Evolutionary conservation across 805 yeast species (phyloP), one percentile per base, ranked within the genome.

Genomic region (Candida xiaguanensis): DNA sequence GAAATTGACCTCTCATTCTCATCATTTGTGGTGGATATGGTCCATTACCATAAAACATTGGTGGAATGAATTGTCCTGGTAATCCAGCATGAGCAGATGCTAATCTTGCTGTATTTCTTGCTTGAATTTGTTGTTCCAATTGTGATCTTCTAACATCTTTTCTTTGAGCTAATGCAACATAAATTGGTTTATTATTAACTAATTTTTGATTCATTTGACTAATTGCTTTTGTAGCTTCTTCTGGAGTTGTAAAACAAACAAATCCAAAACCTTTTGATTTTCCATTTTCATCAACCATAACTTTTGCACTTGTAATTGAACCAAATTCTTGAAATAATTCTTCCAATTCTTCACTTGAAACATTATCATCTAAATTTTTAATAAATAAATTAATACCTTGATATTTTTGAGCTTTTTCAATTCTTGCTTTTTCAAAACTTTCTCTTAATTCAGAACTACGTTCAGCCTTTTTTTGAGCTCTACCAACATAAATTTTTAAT

Each of bases 381-480:
- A 93, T 76, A 71, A 89, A 93, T 65, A 93, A 78, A 80, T 93
- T 93, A 55, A 90, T 95, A 67, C 97, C 98, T 75, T 90, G 97
- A 78, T 85, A 89, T 74, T 91, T 90, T 61, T 83, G 80, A 63
- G 87, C 72, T 69, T 87, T 87, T 75, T 93, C 98, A 65, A 85
- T 77, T 66, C 95, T 82, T 54, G 85, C 82, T 53, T 85, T 79
- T 72, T 93, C 98, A 74, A 87, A 83, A 74, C 88, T 95, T 72
- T 83, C 84, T 77, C 85, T 88, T 69, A 93, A 85, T 72, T 89
- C 95, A 74, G 88, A 95, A 61, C 82, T 70, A 77, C 99, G 90
- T 80, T 93, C 99, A 70, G 85, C 78, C 80, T 89, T 91, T 89
- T 89, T 91, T 77, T 93, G 99, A 55, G 99, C 99, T 72, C 99